Evolutionary conservation across 257 asterid species (phyloP).

Genomic region (Capsicum pubescens): DNA sequence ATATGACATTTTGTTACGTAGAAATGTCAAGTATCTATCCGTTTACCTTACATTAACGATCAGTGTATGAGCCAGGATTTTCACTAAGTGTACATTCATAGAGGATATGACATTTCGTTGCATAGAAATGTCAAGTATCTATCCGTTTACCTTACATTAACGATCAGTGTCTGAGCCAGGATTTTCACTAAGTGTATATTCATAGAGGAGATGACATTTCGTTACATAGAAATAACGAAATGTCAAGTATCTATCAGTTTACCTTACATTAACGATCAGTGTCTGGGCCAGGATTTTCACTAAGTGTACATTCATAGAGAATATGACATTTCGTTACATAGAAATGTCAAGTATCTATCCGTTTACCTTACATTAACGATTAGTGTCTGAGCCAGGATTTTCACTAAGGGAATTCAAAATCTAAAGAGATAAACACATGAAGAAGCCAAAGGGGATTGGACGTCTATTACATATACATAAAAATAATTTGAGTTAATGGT

Average conservation of each 20-base stretch:
- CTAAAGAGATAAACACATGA: not conserved
- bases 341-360: not conserved
- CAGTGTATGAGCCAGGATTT: not conserved
- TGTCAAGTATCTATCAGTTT: too few species aligned
- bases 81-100: too few species aligned
- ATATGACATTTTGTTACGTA: not conserved
- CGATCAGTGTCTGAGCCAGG: too few species aligned
- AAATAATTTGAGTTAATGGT: not conserved
- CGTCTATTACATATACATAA: not conserved
- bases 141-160: too few species aligned
- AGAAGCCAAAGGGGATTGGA: not conserved
- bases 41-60: not conserved
- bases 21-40: not conserved
- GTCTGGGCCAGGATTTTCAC: too few species aligned
- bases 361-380: not conserved
- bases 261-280: too few species aligned
- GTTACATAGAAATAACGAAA: too few species aligned
- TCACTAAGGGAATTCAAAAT: not conserved
- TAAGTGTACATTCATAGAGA: conserved; percentile 36
- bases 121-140: too few species aligned
- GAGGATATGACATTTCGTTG: too few species aligned
- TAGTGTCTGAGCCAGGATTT: not conserved
- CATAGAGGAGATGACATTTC: not conserved
- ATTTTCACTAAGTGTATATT: conserved; percentile 33
- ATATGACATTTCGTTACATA: not conserved